phyloP scores from a whole-genome alignment of 306 rosid genomes.

The Prunus fruticosa region DNA sequence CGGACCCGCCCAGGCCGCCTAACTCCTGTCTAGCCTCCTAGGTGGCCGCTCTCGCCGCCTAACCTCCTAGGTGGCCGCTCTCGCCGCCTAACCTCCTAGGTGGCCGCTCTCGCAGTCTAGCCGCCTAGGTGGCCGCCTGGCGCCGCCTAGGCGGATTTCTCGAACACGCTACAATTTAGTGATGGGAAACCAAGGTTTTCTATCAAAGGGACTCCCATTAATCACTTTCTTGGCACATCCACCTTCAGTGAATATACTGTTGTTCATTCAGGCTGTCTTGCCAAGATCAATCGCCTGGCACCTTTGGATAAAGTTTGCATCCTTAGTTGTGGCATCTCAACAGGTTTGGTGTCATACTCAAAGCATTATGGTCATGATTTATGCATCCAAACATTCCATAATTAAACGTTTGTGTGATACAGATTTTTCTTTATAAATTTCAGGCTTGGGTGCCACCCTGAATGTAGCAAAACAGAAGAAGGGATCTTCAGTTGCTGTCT shows the following conservation, averaged over 20 bases:
- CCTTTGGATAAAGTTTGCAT: conserved; percentile 41
- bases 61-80: too few species aligned
- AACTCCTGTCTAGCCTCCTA: too few species aligned
- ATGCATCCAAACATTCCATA: background rate
- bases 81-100: too few species aligned
- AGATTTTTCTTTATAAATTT: too few species aligned
- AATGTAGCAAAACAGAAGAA: conserved; percentile 1
- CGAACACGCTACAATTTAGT: background rate
- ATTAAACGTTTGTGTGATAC: background rate
- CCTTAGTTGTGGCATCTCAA: conserved; percentile 45
- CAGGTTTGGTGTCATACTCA: conserved; percentile 12
- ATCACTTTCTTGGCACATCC: conserved; percentile 43
- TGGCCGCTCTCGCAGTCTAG: too few species aligned
- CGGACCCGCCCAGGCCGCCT: too few species aligned
- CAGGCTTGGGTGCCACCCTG: too few species aligned
- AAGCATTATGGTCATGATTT: background rate
- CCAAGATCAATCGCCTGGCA: conserved; percentile 40
- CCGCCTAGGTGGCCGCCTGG: too few species aligned
- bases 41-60: too few species aligned
- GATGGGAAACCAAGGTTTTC: conserved; percentile 41
- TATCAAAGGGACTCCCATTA: conserved; percentile 33
- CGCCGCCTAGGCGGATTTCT: too few species aligned
- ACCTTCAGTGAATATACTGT: conserved; percentile 47
- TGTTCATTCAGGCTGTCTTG: conserved; percentile 39
- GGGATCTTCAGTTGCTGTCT: conserved; percentile 32